These are phyloP conservation scores for Fusarium sp. DNA, from an alignment of 2,329 filamentous ascomycete genomes.

Conservation along the genomic window DNA sequence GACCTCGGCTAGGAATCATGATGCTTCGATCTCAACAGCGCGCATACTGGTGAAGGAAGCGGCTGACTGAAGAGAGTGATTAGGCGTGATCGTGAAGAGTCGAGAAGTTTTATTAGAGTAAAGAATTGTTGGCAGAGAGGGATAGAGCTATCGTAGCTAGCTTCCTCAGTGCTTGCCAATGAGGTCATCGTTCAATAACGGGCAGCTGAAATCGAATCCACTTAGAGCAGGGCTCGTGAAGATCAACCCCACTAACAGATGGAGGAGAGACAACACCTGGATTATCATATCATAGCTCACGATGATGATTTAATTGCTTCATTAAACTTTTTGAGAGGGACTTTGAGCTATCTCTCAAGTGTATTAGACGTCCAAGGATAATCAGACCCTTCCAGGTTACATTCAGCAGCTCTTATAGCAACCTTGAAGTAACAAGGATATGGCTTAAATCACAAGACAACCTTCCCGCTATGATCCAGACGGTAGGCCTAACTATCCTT, in stretches of 20 bases:
- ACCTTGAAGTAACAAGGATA: not conserved
- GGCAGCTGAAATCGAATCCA: slow-evolving; percentile 8
- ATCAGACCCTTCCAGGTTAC: too few species aligned
- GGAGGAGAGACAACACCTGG: not conserved
- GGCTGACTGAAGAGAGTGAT: not conserved
- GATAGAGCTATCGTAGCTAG: slow-evolving; percentile 25
- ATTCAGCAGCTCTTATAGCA: not conserved
- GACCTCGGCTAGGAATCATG: slow-evolving; percentile 51
- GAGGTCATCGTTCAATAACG: slow-evolving; percentile 16
- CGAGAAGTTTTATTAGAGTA: not conserved
- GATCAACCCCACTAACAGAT: slow-evolving; percentile 30
- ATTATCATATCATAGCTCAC: not conserved
- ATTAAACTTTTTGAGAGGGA: too few species aligned
- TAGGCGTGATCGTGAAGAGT: not conserved
- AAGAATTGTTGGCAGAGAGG: slow-evolving; percentile 13
- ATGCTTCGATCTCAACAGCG: slow-evolving; percentile 17
- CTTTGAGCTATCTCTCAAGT: too few species aligned
- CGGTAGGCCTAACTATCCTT: too few species aligned
- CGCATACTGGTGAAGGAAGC: slow-evolving; percentile 23
- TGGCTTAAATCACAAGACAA: not conserved
- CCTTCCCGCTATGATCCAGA: not conserved
- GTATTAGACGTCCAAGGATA: too few species aligned
- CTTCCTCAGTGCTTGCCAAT: slow-evolving; percentile 31
- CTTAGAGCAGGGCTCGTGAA: slow-evolving; percentile 20
- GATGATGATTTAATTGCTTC: not conserved